Evolutionary conservation across 768 basidiomycete species (phyloP).

Genomic region (Mycena rebaudengoi): DNA sequence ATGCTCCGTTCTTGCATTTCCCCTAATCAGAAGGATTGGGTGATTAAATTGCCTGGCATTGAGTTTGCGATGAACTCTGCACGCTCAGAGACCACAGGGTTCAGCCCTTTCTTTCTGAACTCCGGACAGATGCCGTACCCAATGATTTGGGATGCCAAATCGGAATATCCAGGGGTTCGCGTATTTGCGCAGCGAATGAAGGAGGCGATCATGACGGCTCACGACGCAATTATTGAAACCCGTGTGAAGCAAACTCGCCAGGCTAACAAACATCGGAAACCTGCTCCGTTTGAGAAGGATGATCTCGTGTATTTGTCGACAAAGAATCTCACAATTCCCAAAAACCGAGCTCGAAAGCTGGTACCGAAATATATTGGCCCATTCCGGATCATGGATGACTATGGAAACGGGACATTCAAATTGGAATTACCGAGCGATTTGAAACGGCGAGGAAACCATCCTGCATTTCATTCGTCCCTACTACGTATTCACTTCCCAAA

Average conservation of each 20-base stretch:
- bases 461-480: slow-evolving; percentile 40
- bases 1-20: slow-evolving; percentile 25
- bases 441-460: slow-evolving; percentile 21
- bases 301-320: slow-evolving; percentile 37
- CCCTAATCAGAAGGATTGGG: slow-evolving; percentile 36
- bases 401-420: too few relatives aligned
- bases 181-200: slow-evolving; percentile 20
- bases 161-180: slow-evolving; percentile 13
- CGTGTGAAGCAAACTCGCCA: slow-evolving; percentile 33
- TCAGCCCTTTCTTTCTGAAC: slow-evolving; percentile 36
- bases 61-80: slow-evolving; percentile 32
- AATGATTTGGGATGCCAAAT: slow-evolving; percentile 24
- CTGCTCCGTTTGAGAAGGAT: slow-evolving; percentile 28
- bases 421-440: slow-evolving; percentile 35
- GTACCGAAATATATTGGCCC: slow-evolving; percentile 38
- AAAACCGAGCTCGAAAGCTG: slow-evolving; percentile 40
- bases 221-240: slow-evolving; percentile 36
- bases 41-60: slow-evolving; percentile 20
- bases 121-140: slow-evolving; percentile 27
- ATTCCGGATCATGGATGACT: slow-evolving; percentile 26
- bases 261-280: slow-evolving; percentile 30
- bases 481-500: slow-evolving; percentile 32
- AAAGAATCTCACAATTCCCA: slow-evolving; percentile 29
- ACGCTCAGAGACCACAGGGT: slow-evolving; percentile 31
- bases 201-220: slow-evolving; percentile 31